These are phyloP conservation scores for Russula sp. DNA, from an alignment of 768 basidiomycete genomes.

Conservation along the genomic window DNA sequence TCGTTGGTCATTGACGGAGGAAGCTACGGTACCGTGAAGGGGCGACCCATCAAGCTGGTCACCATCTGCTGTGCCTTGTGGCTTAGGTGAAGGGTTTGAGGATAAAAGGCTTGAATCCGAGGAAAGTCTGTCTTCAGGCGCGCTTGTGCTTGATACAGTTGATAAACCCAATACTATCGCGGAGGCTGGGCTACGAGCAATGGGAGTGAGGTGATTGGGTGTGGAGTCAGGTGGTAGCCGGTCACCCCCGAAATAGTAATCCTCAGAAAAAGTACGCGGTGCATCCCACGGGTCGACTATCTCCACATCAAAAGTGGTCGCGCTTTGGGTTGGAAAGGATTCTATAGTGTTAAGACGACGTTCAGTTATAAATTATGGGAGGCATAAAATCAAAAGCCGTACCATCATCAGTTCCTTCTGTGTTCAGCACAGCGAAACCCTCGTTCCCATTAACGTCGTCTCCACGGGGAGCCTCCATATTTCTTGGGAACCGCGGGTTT, in stretches of 20 bases:
- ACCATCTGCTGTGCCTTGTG: background rate
- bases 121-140: background rate
- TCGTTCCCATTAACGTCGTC: slow-evolving; percentile 18
- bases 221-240: slow-evolving; percentile 12
- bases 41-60: background rate
- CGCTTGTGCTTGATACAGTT: background rate
- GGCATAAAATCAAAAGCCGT: background rate
- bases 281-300: slow-evolving; percentile 37
- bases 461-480: background rate
- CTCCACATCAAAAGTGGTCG: slow-evolving; percentile 22
- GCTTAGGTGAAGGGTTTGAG: background rate
- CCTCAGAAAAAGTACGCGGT: slow-evolving; percentile 35
- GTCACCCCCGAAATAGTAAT: slow-evolving; percentile 41
- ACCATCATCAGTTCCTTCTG: slow-evolving; percentile 43
- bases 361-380: background rate
- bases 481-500: slow-evolving; percentile 1
- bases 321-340: slow-evolving; percentile 1
- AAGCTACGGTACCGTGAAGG: background rate
- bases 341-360: background rate
- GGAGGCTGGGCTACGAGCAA: slow-evolving; percentile 2
- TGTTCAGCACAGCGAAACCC: slow-evolving; percentile 23
- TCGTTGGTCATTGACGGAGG: background rate
- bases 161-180: background rate
- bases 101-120: slow-evolving; percentile 5
- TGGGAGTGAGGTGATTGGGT: slow-evolving; percentile 20